A percentile compares a stretch with the other conserved stretches of the same genome.
Conservation (phyloP, 345 rosid species). For the Lepidium didymum region DNA sequence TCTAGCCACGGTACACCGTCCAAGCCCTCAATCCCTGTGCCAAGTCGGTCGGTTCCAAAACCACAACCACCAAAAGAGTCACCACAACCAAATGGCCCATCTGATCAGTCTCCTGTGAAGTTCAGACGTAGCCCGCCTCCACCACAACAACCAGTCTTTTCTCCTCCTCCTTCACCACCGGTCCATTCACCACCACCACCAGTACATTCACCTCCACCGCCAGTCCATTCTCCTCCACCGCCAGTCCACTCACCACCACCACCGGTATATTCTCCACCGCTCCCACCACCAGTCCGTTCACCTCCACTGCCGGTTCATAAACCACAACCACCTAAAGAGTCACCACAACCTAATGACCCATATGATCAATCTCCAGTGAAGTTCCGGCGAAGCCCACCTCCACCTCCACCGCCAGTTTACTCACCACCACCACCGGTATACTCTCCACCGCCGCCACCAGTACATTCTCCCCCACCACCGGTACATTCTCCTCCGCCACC, state of each 20-base stretch:
- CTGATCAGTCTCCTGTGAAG: conserved; percentile 22
- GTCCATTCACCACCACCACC: not conserved
- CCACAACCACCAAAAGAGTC: conserved; percentile 18
- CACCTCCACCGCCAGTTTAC: conserved; percentile 1
- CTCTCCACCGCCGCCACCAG: conserved; percentile 24
- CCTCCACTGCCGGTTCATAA: not conserved
- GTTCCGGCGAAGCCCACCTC: conserved; percentile 33
- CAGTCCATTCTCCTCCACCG: conserved; percentile 12
- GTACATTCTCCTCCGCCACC: conserved; percentile 17
- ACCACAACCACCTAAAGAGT: conserved; percentile 10
- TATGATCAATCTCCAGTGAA: conserved; percentile 26
- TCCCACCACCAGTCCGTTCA: not conserved
- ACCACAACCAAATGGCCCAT: conserved; percentile 21
- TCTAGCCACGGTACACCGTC: not conserved
- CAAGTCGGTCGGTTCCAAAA: conserved; percentile 18
- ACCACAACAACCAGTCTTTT: conserved; percentile 4
- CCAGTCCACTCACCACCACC: not conserved
- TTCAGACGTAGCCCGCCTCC: conserved; percentile 34
- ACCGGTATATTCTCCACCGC: not conserved
- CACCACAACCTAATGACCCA: conserved; percentile 28
- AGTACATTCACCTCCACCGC: conserved; percentile 18
- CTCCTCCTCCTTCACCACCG: conserved; percentile 15
- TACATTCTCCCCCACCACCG: conserved; percentile 16
- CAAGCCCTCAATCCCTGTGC: not conserved
- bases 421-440: conserved; percentile 16